phyloP scores from a whole-genome alignment of 1,139 yeast genomes.

The Yamadazyma siamensis region DNA sequence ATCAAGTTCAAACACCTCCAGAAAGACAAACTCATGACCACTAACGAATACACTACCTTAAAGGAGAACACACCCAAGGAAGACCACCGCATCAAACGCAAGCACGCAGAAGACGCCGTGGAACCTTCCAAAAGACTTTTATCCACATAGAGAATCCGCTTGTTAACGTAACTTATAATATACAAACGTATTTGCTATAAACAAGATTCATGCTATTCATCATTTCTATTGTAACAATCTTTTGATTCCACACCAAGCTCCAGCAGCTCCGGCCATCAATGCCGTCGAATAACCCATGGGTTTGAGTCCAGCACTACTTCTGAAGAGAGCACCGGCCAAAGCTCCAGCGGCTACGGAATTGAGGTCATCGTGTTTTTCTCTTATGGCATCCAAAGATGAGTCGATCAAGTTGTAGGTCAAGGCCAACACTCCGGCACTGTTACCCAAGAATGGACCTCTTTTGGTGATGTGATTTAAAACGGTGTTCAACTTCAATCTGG shows the following conservation, averaged over 20 bases:
- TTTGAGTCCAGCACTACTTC: conserved; percentile 77
- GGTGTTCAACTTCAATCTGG: conserved; percentile 81
- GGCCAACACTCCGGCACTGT: conserved; percentile 92
- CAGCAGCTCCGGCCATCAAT: conserved; percentile 86
- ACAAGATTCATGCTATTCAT: conserved; percentile 14
- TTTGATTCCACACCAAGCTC: conserved; percentile 88
- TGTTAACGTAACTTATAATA: too few species aligned
- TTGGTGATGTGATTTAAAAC: conserved; percentile 88
- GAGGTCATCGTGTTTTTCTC: conserved; percentile 84
- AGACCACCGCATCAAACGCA: too few species aligned
- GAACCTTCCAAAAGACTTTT: too few species aligned
- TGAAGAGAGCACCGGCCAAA: conserved; percentile 86
- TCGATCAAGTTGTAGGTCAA: conserved; percentile 82
- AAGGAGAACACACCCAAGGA: too few species aligned
- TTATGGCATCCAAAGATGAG: conserved; percentile 69
- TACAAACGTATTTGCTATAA: conserved; percentile 14
- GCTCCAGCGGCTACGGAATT: conserved; percentile 91
- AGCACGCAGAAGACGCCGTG: too few species aligned
- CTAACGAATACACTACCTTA: conserved; percentile 21
- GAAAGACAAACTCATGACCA: conserved; percentile 23
- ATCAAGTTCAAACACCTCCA: conserved; percentile 34
- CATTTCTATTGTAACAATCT: conserved; percentile 28
- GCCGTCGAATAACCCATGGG: conserved; percentile 89
- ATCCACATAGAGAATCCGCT: too few species aligned
- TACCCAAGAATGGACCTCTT: conserved; percentile 94